These are phyloP conservation scores for Globisporangium sylvaticum DNA, from an alignment of 352 stramenopile species.

Conservation along the genomic window DNA sequence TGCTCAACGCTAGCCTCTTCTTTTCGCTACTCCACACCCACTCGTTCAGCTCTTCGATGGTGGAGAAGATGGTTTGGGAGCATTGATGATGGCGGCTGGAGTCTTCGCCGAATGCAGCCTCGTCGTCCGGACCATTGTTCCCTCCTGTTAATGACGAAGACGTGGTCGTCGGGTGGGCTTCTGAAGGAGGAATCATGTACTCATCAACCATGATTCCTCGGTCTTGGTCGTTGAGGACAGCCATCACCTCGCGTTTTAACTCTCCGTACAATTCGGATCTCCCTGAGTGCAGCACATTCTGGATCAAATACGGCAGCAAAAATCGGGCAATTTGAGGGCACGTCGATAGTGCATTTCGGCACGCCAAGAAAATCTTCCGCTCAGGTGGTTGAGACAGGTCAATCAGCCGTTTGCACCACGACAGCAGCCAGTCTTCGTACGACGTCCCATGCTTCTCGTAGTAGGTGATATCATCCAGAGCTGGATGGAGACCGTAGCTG, in stretches of 20 bases:
- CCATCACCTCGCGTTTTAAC: slow-evolving; percentile 79
- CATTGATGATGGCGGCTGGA: slow-evolving; percentile 83
- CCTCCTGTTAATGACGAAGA: neutral
- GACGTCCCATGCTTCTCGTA: slow-evolving; percentile 74
- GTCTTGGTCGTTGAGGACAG: slow-evolving; percentile 70
- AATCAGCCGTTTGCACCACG: slow-evolving; percentile 76
- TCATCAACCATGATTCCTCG: slow-evolving; percentile 54
- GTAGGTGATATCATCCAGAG: slow-evolving; percentile 44
- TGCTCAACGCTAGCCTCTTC: slow-evolving; percentile 62
- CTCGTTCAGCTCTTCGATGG: slow-evolving; percentile 85
- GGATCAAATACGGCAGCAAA: slow-evolving; percentile 80
- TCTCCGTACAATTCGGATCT: slow-evolving; percentile 56
- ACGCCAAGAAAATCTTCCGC: slow-evolving; percentile 79
- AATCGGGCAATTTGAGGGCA: slow-evolving; percentile 77
- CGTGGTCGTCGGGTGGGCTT: slow-evolving; percentile 17
- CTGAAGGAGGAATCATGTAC: slow-evolving; percentile 30
- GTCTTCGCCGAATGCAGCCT: slow-evolving; percentile 43
- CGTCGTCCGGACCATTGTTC: neutral
- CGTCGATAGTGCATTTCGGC: slow-evolving; percentile 49
- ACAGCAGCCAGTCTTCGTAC: slow-evolving; percentile 82
- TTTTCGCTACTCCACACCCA: slow-evolving; percentile 87
- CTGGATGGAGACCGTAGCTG: slow-evolving; percentile 14
- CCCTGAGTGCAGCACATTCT: slow-evolving; percentile 78
- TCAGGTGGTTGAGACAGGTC: slow-evolving; percentile 76
- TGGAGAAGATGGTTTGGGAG: slow-evolving; percentile 82